These are phyloP conservation scores for Fusarium setosum DNA, from an alignment of 2,329 filamentous ascomycete species.

Conservation along the genomic window DNA sequence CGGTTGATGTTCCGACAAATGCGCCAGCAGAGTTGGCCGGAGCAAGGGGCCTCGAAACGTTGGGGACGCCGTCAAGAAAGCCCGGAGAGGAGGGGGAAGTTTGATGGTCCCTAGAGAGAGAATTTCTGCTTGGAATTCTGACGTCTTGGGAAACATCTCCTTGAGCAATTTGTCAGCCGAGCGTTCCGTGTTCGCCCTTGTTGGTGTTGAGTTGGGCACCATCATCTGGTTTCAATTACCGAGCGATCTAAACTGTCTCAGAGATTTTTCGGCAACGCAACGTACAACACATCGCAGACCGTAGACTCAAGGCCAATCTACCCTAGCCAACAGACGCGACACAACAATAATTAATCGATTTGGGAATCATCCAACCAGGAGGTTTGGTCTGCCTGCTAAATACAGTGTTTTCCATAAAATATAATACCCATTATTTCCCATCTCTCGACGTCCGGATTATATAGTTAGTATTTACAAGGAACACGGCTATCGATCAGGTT, in stretches of 20 bases:
- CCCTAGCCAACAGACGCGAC: neutral
- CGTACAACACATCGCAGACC: neutral
- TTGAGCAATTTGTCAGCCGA: no score
- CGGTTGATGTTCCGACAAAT: conserved; percentile 23
- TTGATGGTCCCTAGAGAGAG: neutral
- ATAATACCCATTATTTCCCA: neutral
- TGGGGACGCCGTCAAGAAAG: conserved; percentile 45
- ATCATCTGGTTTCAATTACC: no score
- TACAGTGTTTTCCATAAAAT: neutral
- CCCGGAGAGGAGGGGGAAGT: conserved; percentile 36
- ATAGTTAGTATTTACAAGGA: neutral
- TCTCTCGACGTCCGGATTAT: neutral
- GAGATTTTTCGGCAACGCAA: no score
- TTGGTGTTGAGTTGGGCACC: no score
- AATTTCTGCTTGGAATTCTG: no score
- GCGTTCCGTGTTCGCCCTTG: no score
- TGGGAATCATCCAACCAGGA: neutral
- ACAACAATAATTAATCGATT: no score
- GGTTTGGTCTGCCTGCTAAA: neutral
- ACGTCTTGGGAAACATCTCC: no score
- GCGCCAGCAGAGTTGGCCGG: conserved; percentile 40
- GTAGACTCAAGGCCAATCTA: no score
- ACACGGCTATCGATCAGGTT: neutral
- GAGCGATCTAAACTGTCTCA: no score
- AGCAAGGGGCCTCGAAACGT: conserved; percentile 50